Evolutionary conservation across 2,329 filamentous ascomycete species (phyloP), one percentile per base, ranked within the genome.

Genomic region (Botrytis squamosa): DNA sequence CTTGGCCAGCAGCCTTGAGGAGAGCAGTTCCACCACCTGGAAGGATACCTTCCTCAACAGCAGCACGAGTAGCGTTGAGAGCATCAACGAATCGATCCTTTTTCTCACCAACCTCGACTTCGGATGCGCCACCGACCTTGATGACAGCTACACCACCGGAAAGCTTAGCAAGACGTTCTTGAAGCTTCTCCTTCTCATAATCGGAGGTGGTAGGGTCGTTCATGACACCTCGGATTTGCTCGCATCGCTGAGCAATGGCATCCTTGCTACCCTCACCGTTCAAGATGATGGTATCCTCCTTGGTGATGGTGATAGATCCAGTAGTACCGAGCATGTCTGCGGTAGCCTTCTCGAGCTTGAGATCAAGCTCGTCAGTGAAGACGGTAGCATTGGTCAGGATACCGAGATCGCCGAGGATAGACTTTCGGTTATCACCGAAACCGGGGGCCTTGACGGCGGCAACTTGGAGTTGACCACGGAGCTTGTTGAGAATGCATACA

Each of bases 161-260:
- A 79, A 99, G 93, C 91, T 99, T 99, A 80, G 96, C 96, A 76
- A 99, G 93, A 86, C 96, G 96, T 89, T 99, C 96, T 88, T 98
- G 96, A 78, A 99, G 93, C 91, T 99, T 99, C 92, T 99, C 96
- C 90, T 98, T 98, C 90, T 99, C 96, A 86, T 99, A 99, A 82
- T 99, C 96, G 67, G 95, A 98, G 77, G 96, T 99, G 80, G 89
- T 91, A 78, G 95, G 92, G 86, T 99, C 96, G 76, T 88, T 89
- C 88, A 98, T 97, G 85, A 98, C 94, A 79, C 95, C 95, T 80
- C 96, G 95, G 85, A 99, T 99, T 88, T 99, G 96, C 87, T 99
- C 96, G 86, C 96, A 98, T 83, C 96, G 93, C 88, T 98, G 94
- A 77, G 93, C 86, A 81, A 99, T 97, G 78, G 89, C 84, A 82